A percentile compares a stretch with the other conserved stretches of the same genome.
Evolutionary conservation across 176 grass and related monocot genomes (phyloP).

Genomic region (bread wheat (Triticum aestivum)): DNA sequence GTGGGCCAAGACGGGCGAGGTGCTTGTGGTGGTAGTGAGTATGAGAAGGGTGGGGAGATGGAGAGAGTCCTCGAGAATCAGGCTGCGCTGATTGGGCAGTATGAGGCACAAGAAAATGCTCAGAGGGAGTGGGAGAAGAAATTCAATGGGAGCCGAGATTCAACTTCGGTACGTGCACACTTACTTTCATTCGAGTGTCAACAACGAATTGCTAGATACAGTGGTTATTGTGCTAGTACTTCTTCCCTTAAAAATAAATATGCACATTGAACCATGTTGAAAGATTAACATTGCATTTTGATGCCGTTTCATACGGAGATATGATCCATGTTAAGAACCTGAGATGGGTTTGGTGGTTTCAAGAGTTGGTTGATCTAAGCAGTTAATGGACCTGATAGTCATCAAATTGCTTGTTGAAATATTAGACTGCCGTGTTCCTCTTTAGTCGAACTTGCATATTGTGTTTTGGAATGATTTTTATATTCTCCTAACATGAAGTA

Average conservation of each 20-base stretch:
- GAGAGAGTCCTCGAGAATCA: conserved; percentile 86
- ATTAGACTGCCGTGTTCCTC: neutral
- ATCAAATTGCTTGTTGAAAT: neutral
- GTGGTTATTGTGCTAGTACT: neutral
- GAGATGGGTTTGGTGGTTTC: neutral
- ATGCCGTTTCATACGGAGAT: neutral
- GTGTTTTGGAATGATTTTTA: neutral
- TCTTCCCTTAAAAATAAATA: neutral
- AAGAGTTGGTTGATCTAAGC: neutral
- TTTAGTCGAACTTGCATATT: neutral
- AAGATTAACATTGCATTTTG: neutral
- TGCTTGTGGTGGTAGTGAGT: conserved; percentile 16
- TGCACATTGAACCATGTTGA: neutral
- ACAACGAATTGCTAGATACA: neutral
- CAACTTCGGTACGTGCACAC: conserved; percentile 35
- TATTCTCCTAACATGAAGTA: neutral
- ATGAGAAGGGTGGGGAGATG: conserved; percentile 69
- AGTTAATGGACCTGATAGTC: neutral
- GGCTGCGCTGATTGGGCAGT: conserved; percentile 77
- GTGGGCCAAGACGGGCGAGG: conserved; percentile 35
- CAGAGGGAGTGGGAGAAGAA: conserved; percentile 97
- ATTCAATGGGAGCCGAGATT: conserved; percentile 43
- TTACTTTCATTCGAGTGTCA: neutral
- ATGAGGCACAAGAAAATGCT: conserved; percentile 78
- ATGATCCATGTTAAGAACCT: neutral